phyloP scores from a whole-genome alignment of 495 filamentous ascomycete species.

The Aspergillus olivimuriae region DNA sequence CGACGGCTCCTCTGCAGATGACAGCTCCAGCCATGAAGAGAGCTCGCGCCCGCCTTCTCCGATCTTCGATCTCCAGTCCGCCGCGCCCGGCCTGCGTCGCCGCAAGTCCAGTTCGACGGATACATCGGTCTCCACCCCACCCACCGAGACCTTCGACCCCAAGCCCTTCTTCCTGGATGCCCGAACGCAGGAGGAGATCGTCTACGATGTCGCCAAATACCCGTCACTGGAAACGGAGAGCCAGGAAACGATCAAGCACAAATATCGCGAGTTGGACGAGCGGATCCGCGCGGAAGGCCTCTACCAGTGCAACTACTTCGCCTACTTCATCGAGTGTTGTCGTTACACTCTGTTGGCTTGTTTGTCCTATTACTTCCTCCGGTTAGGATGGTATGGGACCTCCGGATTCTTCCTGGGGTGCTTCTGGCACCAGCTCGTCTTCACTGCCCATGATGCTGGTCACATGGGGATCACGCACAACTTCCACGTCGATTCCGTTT shows the following conservation, averaged over 20 bases:
- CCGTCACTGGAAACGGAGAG: conserved; percentile 67
- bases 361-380: conserved; percentile 59
- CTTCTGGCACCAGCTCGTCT: conserved; percentile 95
- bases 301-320: conserved; percentile 79
- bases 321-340: conserved; percentile 67
- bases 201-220: conserved; percentile 73
- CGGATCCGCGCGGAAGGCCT: conserved; percentile 68
- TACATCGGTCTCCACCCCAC: conserved; percentile 29
- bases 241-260: conserved; percentile 73
- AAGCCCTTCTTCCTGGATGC: conserved; percentile 64
- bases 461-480: conserved; percentile 96
- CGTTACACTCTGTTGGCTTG: conserved; percentile 71
- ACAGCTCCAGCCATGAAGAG: conserved; percentile 27
- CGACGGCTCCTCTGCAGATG: conserved; percentile 29
- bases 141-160: conserved; percentile 19
- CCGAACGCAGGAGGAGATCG: conserved; percentile 67
- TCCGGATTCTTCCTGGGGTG: conserved; percentile 74
- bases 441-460: conserved; percentile 91
- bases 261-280: conserved; percentile 69
- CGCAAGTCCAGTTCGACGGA: conserved; percentile 27
- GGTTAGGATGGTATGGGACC: conserved; percentile 62
- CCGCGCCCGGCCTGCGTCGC: conserved; percentile 24
- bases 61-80: conserved; percentile 53
- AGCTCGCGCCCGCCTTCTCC: conserved; percentile 46
- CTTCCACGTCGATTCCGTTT: conserved; percentile 72